A percentile compares a stretch with the other conserved stretches of the same genome.
Evolutionary conservation across 2,329 filamentous ascomycete genomes (phyloP).

Genomic region (Paecilomyces fulvus): DNA sequence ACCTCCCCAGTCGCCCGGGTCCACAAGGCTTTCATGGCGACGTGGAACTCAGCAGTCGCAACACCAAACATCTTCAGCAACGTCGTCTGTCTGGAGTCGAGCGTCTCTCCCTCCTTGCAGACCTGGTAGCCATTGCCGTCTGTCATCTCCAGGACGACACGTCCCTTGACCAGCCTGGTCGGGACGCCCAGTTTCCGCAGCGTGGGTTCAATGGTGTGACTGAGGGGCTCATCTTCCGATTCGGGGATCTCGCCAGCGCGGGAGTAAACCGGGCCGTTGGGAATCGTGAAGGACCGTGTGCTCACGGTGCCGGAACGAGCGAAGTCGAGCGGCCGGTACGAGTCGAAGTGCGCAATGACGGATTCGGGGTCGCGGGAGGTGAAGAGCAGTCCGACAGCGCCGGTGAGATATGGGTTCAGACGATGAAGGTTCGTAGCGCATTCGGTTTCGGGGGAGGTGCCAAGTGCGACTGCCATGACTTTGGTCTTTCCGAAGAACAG

Average conservation of each 20-base stretch:
- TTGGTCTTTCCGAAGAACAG: slow-evolving; percentile 99
- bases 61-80: slow-evolving; percentile 90
- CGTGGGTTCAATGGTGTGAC: slow-evolving; percentile 84
- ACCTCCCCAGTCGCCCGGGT: slow-evolving; percentile 31
- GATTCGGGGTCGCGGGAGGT: slow-evolving; percentile 65
- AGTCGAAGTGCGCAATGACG: slow-evolving; percentile 64
- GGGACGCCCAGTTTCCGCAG: slow-evolving; percentile 84
- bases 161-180: slow-evolving; percentile 79
- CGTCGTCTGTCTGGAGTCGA: slow-evolving; percentile 88
- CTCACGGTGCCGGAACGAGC: slow-evolving; percentile 77
- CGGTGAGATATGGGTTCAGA: slow-evolving; percentile 62
- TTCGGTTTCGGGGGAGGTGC: slow-evolving; percentile 67
- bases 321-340: slow-evolving; percentile 72
- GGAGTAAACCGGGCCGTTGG: slow-evolving; percentile 72
- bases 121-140: slow-evolving; percentile 57
- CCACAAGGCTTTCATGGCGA: slow-evolving; percentile 64
- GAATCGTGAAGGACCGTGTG: slow-evolving; percentile 68
- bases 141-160: slow-evolving; percentile 61
- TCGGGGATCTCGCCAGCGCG: slow-evolving; percentile 67
- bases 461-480: slow-evolving; percentile 94
- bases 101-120: slow-evolving; percentile 72
- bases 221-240: slow-evolving; percentile 77
- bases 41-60: slow-evolving; percentile 80
- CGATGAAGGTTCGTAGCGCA: slow-evolving; percentile 67
- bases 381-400: slow-evolving; percentile 84